Evolutionary conservation across 73 alveolate genomes (phyloP), one percentile per base, ranked within the genome.

Genomic region (Blepharisma japonicum): DNA sequence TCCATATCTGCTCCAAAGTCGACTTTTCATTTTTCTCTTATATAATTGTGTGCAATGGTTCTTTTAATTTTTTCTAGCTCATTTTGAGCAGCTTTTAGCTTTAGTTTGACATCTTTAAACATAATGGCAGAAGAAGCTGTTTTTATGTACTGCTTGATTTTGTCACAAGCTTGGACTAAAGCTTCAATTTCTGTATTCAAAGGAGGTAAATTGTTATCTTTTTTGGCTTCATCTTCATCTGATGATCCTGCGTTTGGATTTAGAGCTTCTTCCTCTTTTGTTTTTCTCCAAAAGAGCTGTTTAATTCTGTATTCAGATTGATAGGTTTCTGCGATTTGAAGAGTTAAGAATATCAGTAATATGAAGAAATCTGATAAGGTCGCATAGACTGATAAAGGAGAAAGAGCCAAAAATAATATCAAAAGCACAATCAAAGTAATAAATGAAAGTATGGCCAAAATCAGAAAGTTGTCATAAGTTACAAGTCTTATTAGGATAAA

Each of bases 271-370:
- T 32, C 47, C 5, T 61, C 74, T 61, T 61, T 61, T 61, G 14
- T 39, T 39, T 39, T 61, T 61, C 74, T 61, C 74, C 74, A 61
- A 61, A 61, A 61, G 47, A 61, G n/a, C 4, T 61, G 74, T 5
- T 61, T 61, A 61, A 61, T 61, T 39, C 74, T 61, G 14, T 14
- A 61, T 8, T 61, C 74, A 61, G 18, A 20, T 18, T 25, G 39
- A 5, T 61, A 25, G 23, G 74, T 61, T 61, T 61, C 74, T 14
- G 23, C 23, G 2, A 61, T 25, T 61, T 61, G 74, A 20, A 61
- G 14, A 14, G 5, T 2, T 20, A 61, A 8, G 23, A 61, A 61
- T 9, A 61, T 4, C 5, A 25, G 14, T 9, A 61, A 4, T 39
- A 61, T 14, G 47, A 14, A 61, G 23, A 61, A 14, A 8, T 61